Conservation (phyloP, 2,329 filamentous ascomycete genomes). For the Sporothrix variecibatus region DNA sequence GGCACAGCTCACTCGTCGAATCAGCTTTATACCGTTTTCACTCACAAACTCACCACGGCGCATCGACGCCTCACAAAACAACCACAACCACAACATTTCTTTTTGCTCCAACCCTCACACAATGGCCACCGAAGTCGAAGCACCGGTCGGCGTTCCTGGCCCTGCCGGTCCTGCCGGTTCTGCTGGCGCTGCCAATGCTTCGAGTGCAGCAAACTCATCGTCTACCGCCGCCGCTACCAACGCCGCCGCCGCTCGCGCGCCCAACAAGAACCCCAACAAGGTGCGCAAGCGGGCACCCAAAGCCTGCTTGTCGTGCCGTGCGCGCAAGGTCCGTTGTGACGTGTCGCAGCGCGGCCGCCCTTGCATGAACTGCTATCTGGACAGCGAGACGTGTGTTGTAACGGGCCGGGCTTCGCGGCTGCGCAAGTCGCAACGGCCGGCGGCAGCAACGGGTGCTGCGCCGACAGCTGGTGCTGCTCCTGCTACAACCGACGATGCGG, state of each 20-base stretch:
- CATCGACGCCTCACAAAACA: background rate
- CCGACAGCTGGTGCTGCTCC: background rate
- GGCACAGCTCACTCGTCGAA: background rate
- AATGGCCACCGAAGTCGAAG: constrained; percentile 2
- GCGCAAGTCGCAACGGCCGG: constrained; percentile 23
- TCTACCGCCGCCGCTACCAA: background rate
- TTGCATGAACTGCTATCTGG: constrained; percentile 56
- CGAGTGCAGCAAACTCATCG: background rate
- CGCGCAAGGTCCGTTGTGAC: constrained; percentile 55
- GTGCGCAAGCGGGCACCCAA: constrained; percentile 53
- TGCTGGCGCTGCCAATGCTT: background rate
- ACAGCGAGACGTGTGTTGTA: constrained; percentile 46
- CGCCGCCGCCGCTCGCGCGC: constrained; percentile 40
- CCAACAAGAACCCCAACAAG: constrained; percentile 48
- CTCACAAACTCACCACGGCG: background rate
- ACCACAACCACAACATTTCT: background rate
- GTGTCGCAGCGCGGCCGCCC: constrained; percentile 50
- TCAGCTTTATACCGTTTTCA: constrained; percentile 20
- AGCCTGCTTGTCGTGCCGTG: constrained; percentile 53
- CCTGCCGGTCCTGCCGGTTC: background rate
- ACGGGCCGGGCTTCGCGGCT: constrained; percentile 28
- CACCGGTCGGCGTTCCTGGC: background rate
- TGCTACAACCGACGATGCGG: background rate
- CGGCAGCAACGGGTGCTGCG: background rate
- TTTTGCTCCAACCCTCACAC: background rate